Base-by-base conservation (phyloP, 2,329 filamentous ascomycete genomes). In the Geosmithia flava region DNA sequence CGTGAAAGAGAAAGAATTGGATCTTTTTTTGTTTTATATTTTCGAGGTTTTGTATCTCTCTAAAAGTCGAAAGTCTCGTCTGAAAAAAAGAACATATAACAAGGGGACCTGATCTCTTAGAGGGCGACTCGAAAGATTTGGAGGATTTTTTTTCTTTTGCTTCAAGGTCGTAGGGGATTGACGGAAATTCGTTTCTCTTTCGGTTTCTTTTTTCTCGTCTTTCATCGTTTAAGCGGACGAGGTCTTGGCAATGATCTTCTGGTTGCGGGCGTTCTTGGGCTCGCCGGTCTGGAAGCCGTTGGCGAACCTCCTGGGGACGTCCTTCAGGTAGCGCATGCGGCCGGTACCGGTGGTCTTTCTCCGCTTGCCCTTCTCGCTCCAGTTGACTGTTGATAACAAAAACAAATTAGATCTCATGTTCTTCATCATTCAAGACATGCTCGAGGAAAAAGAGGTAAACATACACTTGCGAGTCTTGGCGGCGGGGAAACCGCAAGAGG, bases 281-380 rank as follows among this genome's bases (percentile, higher is more conserved):
- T 78, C 72, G 68, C 93, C 93, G 60, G 75, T 81, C 78, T 87
- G 91, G 87, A 98, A 98, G 63, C 89, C 90, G 77, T 98, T 98
- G 80, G 85, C 88, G 83, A 95, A 95, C 75, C 82, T 82, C 71
- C 93, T 85, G 68, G 89, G 78, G 68, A 98, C 83, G 65, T 79
- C 80, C 81, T 94, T 95, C 70, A 98, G 81, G 77, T 90, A 87
- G 69, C 88, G 83, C 84, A 90, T 93, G 73, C 93, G 87, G 72
- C 93, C 93, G 67, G 88, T 91, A 65, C 93, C 93, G 69, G 87
- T 91, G 68, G 91, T 96, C 90, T 96, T 97, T 85, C 93, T 94
- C 74, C 93, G 81, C 88, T 97, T 97, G 65, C 90, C 91, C 87
- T 98, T 98, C 83, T 97, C 91, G 72, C 87, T 82, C 93, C 93